These are phyloP conservation scores for Neurospora pannonica DNA, from an alignment of 495 filamentous ascomycete species.

Conservation along the genomic window DNA sequence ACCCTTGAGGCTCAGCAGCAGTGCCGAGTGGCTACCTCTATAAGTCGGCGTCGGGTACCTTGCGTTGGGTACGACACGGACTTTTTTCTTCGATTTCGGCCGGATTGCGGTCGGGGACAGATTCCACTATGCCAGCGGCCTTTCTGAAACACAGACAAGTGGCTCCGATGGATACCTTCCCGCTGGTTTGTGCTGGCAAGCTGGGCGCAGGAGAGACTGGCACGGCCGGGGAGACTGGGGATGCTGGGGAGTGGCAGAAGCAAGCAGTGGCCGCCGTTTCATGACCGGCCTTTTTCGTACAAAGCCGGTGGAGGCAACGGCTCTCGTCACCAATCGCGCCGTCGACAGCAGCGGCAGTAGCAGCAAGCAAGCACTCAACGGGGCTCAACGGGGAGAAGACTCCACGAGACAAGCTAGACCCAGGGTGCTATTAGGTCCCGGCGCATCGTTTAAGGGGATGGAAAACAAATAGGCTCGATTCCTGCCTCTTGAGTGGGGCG, in stretches of 20 bases:
- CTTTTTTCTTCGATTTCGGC: slow-evolving; percentile 7
- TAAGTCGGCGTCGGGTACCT: neutral
- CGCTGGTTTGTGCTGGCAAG: neutral
- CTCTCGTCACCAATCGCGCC: slow-evolving; percentile 16
- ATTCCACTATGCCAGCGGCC: slow-evolving; percentile 9
- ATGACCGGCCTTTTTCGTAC: slow-evolving; percentile 5
- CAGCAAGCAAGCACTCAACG: neutral
- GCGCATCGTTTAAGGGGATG: slow-evolving; percentile 6
- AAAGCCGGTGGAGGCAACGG: slow-evolving; percentile 4
- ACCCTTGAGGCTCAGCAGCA: neutral
- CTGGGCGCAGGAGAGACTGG: neutral
- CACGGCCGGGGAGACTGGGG: neutral
- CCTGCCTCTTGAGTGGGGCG: neutral
- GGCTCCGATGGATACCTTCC: slow-evolving; percentile 9
- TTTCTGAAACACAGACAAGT: slow-evolving; percentile 25
- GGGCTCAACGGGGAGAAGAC: neutral
- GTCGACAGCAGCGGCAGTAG: neutral
- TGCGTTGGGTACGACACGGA: slow-evolving; percentile 8
- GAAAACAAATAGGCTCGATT: neutral
- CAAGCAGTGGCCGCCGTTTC: slow-evolving; percentile 3
- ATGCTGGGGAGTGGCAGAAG: slow-evolving; percentile 8
- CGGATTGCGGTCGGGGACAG: slow-evolving; percentile 14
- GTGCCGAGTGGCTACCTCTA: neutral
- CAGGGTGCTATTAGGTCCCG: neutral
- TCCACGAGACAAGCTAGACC: slow-evolving; percentile 1